Conservation (phyloP, 495 filamentous ascomycete genomes). For the Hypoxylon fragiforme region DNA sequence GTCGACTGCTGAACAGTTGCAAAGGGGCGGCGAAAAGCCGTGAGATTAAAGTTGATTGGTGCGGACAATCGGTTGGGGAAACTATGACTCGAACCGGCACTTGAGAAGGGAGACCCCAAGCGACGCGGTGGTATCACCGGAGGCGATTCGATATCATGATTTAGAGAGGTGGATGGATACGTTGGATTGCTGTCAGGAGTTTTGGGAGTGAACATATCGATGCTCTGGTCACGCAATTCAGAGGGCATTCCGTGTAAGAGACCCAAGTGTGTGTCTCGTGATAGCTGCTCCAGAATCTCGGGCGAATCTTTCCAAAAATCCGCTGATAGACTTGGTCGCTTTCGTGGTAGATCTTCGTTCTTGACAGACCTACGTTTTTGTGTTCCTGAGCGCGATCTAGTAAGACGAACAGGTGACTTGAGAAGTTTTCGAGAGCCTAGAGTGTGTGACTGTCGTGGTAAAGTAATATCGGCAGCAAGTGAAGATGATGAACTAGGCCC, state of each 20-base stretch:
- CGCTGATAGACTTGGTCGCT: slow-evolving; percentile 48
- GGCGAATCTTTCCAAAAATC: slow-evolving; percentile 34
- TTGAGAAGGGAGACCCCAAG: slow-evolving; percentile 56
- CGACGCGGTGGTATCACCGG: slow-evolving; percentile 46
- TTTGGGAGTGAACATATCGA: slow-evolving; percentile 39
- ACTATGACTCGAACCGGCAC: slow-evolving; percentile 47
- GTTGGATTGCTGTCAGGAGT: slow-evolving; percentile 8
- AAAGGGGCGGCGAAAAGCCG: slow-evolving; percentile 50
- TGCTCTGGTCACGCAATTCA: not conserved
- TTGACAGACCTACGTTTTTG: slow-evolving; percentile 49
- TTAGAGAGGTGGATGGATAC: not conserved
- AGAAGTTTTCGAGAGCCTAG: slow-evolving; percentile 48
- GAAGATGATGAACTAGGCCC: slow-evolving; percentile 54
- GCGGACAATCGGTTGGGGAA: slow-evolving; percentile 53
- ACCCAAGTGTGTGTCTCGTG: not conserved
- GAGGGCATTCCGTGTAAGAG: not conserved
- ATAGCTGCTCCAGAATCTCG: not conserved
- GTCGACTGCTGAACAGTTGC: slow-evolving; percentile 46
- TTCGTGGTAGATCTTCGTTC: slow-evolving; percentile 35
- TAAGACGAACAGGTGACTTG: slow-evolving; percentile 51
- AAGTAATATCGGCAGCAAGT: slow-evolving; percentile 42
- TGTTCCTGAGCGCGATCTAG: slow-evolving; percentile 45
- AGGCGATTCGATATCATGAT: too few species aligned
- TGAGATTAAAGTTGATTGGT: slow-evolving; percentile 45
- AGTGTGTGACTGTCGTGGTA: slow-evolving; percentile 48